A percentile compares a stretch with the other conserved stretches of the same genome.
These are phyloP conservation scores for Phytophthora colocasiae DNA, from an alignment of 352 stramenopile genomes.

Conservation along the genomic window DNA sequence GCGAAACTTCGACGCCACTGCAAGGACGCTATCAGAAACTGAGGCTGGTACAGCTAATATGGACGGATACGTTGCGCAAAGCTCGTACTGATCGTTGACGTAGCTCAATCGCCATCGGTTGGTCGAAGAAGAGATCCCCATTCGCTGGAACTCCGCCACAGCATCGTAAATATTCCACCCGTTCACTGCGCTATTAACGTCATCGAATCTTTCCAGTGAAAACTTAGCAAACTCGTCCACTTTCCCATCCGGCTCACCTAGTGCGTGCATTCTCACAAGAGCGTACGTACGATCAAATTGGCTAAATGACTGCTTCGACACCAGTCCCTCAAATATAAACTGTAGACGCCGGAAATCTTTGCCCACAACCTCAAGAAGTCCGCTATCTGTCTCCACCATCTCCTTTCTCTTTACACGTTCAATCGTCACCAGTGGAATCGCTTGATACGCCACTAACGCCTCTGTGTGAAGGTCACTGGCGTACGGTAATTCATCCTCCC, in stretches of 20 bases:
- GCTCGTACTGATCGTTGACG: slow-evolving; percentile 68
- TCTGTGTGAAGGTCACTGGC: slow-evolving; percentile 50
- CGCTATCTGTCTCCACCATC: slow-evolving; percentile 75
- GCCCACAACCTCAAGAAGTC: slow-evolving; percentile 73
- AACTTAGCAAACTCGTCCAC: slow-evolving; percentile 73
- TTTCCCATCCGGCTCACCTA: slow-evolving; percentile 56
- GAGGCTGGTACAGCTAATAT: slow-evolving; percentile 73
- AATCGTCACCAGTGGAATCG: slow-evolving; percentile 73
- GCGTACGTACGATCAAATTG: slow-evolving; percentile 74
- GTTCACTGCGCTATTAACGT: slow-evolving; percentile 42
- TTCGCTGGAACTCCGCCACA: slow-evolving; percentile 70
- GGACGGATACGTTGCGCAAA: slow-evolving; percentile 84
- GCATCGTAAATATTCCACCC: slow-evolving; percentile 79
- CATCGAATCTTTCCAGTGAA: slow-evolving; percentile 61
- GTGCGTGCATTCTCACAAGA: slow-evolving; percentile 67
- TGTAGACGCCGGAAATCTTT: slow-evolving; percentile 86
- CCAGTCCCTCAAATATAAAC: slow-evolving; percentile 77
- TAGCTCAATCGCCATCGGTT: slow-evolving; percentile 76
- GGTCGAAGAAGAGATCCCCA: slow-evolving; percentile 61
- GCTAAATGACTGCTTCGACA: slow-evolving; percentile 82
- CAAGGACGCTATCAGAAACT: slow-evolving; percentile 69
- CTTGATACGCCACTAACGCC: slow-evolving; percentile 62
- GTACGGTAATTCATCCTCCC: slow-evolving; percentile 57
- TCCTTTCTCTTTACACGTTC: slow-evolving; percentile 82
- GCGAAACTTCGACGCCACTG: slow-evolving; percentile 81